Percentiles rank a stretch among this genome's conserved stretches.
phyloP scores from a whole-genome alignment of 352 stramenopile genomes.

The Globisporangium okanoganense region DNA sequence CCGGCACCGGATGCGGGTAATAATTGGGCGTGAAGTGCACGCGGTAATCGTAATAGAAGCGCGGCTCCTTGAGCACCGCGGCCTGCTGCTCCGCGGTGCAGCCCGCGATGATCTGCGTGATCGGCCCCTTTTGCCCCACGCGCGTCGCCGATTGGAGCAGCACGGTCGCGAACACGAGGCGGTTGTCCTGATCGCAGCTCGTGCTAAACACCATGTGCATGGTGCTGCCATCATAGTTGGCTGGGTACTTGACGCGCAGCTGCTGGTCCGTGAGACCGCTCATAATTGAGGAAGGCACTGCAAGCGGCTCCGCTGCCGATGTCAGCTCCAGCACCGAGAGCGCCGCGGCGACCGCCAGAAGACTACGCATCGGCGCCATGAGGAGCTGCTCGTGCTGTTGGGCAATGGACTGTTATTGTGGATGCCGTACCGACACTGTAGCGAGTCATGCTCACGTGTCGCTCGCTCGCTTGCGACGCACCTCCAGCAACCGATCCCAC shows the following conservation, averaged over 20 bases:
- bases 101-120: slow-evolving; percentile 29
- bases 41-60: slow-evolving; percentile 26
- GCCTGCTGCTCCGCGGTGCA: slow-evolving; percentile 14
- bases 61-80: slow-evolving; percentile 9
- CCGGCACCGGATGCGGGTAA: slow-evolving; percentile 14
- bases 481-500: too few species aligned
- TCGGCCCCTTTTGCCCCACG: slow-evolving; percentile 23
- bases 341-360: not conserved
- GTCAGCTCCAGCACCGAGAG: not conserved
- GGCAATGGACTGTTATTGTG: not conserved
- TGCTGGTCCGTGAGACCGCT: not conserved
- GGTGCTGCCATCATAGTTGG: slow-evolving; percentile 14
- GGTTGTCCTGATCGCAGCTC: slow-evolving; percentile 22
- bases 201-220: slow-evolving; percentile 32
- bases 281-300: not conserved
- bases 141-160: slow-evolving; percentile 21
- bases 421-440: not conserved
- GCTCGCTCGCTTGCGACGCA: not conserved
- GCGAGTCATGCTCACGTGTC: not conserved
- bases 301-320: not conserved
- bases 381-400: not conserved
- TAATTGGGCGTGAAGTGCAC: slow-evolving; percentile 25
- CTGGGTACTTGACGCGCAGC: slow-evolving; percentile 5
- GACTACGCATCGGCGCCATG: not conserved
- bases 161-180: slow-evolving; percentile 17